These are phyloP conservation scores for Metarhizium robertsii DNA, from an alignment of 2,329 filamentous ascomycete genomes.

Conservation along the genomic window DNA sequence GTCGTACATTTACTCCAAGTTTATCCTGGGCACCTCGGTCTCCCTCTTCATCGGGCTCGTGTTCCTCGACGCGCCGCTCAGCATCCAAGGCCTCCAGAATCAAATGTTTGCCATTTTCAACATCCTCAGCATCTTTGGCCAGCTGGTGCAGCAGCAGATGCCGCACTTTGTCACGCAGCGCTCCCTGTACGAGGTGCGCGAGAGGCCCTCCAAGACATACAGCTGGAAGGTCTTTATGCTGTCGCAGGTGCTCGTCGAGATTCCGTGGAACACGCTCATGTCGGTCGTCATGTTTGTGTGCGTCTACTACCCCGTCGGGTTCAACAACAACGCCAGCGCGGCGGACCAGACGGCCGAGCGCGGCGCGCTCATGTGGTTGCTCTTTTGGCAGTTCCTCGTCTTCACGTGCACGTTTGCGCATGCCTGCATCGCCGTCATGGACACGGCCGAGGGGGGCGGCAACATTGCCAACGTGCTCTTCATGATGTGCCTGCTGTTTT, in stretches of 20 bases:
- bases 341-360: too few species aligned
- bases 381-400: slow-evolving; percentile 10
- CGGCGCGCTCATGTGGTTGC: too few species aligned
- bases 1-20: slow-evolving; percentile 65
- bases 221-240: slow-evolving; percentile 60
- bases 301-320: too few species aligned
- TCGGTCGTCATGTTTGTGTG: slow-evolving; percentile 56
- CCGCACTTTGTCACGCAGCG: slow-evolving; percentile 62
- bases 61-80: slow-evolving; percentile 18
- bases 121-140: slow-evolving; percentile 58
- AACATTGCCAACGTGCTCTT: slow-evolving; percentile 10
- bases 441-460: slow-evolving; percentile 7
- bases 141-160: slow-evolving; percentile 49
- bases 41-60: neutral
- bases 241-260: slow-evolving; percentile 30
- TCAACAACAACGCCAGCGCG: too few species aligned
- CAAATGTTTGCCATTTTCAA: slow-evolving; percentile 66
- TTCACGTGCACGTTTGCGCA: slow-evolving; percentile 12
- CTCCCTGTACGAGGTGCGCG: slow-evolving; percentile 60
- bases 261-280: slow-evolving; percentile 43
- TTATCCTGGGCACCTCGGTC: slow-evolving; percentile 17
- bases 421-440: slow-evolving; percentile 8
- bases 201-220: slow-evolving; percentile 58
- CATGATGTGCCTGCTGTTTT: slow-evolving; percentile 7
- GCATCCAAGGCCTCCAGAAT: slow-evolving; percentile 58